Evolutionary conservation across 148 eudicot species (phyloP).

Genomic region (Euryodendron excelsum): DNA sequence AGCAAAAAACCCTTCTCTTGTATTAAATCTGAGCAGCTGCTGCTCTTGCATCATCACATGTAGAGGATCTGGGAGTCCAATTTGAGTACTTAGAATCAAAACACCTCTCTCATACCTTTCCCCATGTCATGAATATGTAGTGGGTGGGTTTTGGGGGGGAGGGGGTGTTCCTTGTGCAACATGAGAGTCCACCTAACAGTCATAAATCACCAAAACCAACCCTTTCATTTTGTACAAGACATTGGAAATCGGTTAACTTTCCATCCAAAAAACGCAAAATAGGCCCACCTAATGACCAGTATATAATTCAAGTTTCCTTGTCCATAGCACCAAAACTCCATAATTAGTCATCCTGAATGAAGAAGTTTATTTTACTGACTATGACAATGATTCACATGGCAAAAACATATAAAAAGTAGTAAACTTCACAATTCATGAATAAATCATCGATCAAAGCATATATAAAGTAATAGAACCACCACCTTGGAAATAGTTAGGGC

Average conservation of each 20-base stretch:
- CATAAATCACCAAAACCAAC: too few relatives aligned
- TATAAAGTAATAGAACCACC: neutral
- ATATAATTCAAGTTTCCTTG: neutral
- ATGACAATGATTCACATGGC: neutral
- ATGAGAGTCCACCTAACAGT: too few relatives aligned
- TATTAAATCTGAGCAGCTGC: neutral
- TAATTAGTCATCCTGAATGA: neutral
- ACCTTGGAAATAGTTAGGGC: slow-evolving; percentile 60
- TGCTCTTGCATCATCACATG: neutral
- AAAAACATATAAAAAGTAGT: neutral
- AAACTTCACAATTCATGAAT: neutral
- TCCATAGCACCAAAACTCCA: neutral
- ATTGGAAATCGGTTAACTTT: too few relatives aligned
- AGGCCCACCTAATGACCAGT: neutral
- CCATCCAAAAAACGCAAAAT: too few relatives aligned
- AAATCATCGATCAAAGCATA: neutral
- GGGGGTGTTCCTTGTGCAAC: too few relatives aligned
- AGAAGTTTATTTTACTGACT: neutral
- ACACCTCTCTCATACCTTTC: neutral
- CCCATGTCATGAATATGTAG: neutral
- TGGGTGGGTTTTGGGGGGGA: too few relatives aligned
- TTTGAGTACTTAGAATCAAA: neutral
- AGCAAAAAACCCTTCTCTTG: neutral
- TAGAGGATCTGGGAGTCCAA: neutral
- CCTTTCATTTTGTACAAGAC: too few relatives aligned